These are phyloP conservation scores for Fusarium keratoplasticum DNA, from an alignment of 2,329 filamentous ascomycete genomes.

Conservation along the genomic window DNA sequence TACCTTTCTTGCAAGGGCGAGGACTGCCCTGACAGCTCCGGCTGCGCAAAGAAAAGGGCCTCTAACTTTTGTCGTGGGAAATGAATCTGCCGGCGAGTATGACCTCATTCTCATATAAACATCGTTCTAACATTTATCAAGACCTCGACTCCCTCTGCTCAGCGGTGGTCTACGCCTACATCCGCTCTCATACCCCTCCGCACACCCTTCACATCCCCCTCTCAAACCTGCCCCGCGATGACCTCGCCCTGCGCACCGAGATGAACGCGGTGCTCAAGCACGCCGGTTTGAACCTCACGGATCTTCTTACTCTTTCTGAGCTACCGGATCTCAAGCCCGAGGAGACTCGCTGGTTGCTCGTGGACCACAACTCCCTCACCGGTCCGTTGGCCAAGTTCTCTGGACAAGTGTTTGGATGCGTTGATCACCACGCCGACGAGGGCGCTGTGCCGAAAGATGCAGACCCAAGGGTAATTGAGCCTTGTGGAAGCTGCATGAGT, in stretches of 20 bases:
- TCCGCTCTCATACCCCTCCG: conserved; percentile 70
- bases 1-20: conserved; percentile 64
- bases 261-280: conserved; percentile 72
- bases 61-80: conserved; percentile 73
- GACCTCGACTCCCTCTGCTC: conserved; percentile 86
- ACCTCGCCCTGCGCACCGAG: conserved; percentile 79
- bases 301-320: conserved; percentile 73
- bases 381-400: conserved; percentile 68
- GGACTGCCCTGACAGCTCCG: conserved; percentile 58
- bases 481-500: conserved; percentile 79
- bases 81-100: conserved; percentile 72
- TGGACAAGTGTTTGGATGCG: conserved; percentile 68
- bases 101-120: background rate
- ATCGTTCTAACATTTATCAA: conserved; percentile 43
- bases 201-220: conserved; percentile 76
- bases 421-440: conserved; percentile 87
- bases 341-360: conserved; percentile 76
- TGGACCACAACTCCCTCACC: conserved; percentile 83
- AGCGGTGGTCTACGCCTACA: conserved; percentile 78
- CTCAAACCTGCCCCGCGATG: conserved; percentile 75
- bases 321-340: conserved; percentile 62
- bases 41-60: conserved; percentile 58
- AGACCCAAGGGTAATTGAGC: conserved; percentile 71
- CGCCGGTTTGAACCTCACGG: conserved; percentile 67
- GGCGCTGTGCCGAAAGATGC: conserved; percentile 59